Conservation (phyloP, 1,284 basidiomycete species). For the Irpex sp. region DNA sequence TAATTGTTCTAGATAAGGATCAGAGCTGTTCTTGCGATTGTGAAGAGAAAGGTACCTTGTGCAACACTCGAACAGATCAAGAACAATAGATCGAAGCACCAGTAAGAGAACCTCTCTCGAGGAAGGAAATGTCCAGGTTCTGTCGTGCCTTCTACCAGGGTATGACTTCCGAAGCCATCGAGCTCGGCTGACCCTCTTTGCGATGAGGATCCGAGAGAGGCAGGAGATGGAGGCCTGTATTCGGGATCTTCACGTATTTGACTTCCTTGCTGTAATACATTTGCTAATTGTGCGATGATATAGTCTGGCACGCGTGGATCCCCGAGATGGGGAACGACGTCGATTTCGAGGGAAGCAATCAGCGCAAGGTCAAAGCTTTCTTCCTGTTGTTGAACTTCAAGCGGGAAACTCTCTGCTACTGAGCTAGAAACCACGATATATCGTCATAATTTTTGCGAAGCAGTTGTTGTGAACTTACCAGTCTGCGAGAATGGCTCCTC, state of each 20-base stretch:
- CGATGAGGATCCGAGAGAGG: slow-evolving; percentile 15
- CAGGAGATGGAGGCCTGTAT: slow-evolving; percentile 21
- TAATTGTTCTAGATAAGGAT: slow-evolving; percentile 48
- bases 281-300: slow-evolving; percentile 68
- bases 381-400: slow-evolving; percentile 72
- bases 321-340: slow-evolving; percentile 77
- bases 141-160: slow-evolving; percentile 56
- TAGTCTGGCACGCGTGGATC: slow-evolving; percentile 68
- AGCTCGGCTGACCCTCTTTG: slow-evolving; percentile 27
- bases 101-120: slow-evolving; percentile 87
- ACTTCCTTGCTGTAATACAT: slow-evolving; percentile 75
- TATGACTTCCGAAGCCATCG: slow-evolving; percentile 32
- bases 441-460: background rate
- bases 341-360: slow-evolving; percentile 75
- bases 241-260: slow-evolving; percentile 51
- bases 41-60: slow-evolving; percentile 41
- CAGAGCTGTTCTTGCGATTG: background rate
- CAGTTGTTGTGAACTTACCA: slow-evolving; percentile 46
- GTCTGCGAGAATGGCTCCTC: slow-evolving; percentile 81
- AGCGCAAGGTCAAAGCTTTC: slow-evolving; percentile 87
- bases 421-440: slow-evolving; percentile 35
- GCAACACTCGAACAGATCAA: slow-evolving; percentile 66
- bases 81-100: slow-evolving; percentile 91
- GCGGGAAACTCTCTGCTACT: slow-evolving; percentile 47
- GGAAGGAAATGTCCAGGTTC: slow-evolving; percentile 53